These are phyloP conservation scores for Saccharomycopsis sp. DNA, from an alignment of 805 yeast species.

Conservation along the genomic window DNA sequence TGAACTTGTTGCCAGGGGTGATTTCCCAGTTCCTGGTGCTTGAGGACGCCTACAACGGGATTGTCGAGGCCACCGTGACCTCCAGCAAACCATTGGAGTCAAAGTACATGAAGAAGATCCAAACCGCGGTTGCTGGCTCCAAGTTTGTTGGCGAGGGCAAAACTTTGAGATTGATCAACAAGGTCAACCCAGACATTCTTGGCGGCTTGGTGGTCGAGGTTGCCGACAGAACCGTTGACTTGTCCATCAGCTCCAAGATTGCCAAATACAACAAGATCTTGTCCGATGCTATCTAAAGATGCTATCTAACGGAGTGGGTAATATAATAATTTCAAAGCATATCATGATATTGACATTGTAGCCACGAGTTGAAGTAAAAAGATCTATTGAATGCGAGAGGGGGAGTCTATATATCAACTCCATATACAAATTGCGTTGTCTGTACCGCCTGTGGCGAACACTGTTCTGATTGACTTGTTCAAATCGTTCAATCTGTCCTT, in stretches of 20 bases:
- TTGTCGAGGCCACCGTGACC: conserved; percentile 88
- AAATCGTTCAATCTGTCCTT: conserved; percentile 24
- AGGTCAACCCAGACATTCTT: conserved; percentile 79
- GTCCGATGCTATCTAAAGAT: conserved; percentile 74
- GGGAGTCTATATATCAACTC: too few relatives aligned
- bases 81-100: conserved; percentile 80
- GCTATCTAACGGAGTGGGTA: not conserved
- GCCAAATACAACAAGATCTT: conserved; percentile 83
- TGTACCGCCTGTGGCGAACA: conserved; percentile 36
- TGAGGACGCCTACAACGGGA: conserved; percentile 83
- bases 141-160: conserved; percentile 77
- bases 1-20: conserved; percentile 56
- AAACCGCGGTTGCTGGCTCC: conserved; percentile 69
- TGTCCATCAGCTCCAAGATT: conserved; percentile 77
- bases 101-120: conserved; percentile 67
- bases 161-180: conserved; percentile 75
- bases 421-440: conserved; percentile 34
- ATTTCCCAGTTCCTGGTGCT: conserved; percentile 64
- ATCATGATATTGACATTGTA: too few relatives aligned
- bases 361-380: too few relatives aligned
- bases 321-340: too few relatives aligned
- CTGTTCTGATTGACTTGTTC: conserved; percentile 26
- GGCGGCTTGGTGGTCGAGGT: conserved; percentile 96
- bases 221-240: conserved; percentile 94
- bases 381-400: too few relatives aligned